Evolutionary conservation across 1,284 basidiomycete species (phyloP).

Genomic region (Xanthoconium separans): DNA sequence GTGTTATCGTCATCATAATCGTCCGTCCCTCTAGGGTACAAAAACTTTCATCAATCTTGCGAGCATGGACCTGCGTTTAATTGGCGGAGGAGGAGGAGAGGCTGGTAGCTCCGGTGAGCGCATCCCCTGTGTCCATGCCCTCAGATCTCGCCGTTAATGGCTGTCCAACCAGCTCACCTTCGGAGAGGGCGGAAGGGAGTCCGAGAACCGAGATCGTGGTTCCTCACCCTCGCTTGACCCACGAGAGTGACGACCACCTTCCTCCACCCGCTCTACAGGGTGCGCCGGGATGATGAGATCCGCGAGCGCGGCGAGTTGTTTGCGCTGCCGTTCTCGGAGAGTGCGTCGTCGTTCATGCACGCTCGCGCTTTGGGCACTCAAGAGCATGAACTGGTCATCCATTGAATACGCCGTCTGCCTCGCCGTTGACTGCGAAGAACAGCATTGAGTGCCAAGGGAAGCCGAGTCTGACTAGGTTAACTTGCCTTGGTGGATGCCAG

Average conservation of each 20-base stretch:
- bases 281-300: constrained; percentile 5
- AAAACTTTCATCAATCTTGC: constrained; percentile 16
- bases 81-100: background rate
- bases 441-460: background rate
- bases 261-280: background rate
- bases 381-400: constrained; percentile 14
- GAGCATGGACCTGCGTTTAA: constrained; percentile 19
- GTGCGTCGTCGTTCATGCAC: constrained; percentile 19
- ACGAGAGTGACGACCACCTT: background rate
- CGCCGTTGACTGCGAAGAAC: background rate
- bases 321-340: constrained; percentile 12
- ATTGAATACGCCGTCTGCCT: background rate
- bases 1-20: no score
- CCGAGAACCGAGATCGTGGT: constrained; percentile 25
- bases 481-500: constrained; percentile 6
- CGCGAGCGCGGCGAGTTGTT: background rate
- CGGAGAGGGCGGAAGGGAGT: constrained; percentile 15
- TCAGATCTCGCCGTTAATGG: no score
- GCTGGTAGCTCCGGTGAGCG: background rate
- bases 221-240: constrained; percentile 23
- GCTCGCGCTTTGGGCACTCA: constrained; percentile 19
- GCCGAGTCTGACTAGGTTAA: background rate
- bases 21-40: background rate
- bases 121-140: constrained; percentile 1
- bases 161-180: constrained; percentile 12